phyloP scores from a whole-genome alignment of 2,329 filamentous ascomycete genomes.

The Myriosclerotinia scirpicola region DNA sequence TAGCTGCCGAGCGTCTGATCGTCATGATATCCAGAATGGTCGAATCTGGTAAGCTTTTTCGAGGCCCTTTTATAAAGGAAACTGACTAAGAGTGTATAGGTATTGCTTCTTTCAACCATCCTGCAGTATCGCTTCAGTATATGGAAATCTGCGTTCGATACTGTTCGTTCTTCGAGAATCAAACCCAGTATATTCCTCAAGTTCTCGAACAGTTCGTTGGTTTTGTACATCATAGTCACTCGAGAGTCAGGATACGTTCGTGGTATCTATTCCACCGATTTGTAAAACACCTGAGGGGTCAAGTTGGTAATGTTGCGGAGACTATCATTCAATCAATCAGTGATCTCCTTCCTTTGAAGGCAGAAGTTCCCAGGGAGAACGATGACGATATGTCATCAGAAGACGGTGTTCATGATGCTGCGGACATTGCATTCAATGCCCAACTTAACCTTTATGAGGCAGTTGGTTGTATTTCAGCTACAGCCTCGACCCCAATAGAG shows the following conservation, averaged over 20 bases:
- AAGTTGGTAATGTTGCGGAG: conserved; percentile 86
- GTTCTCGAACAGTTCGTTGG: conserved; percentile 90
- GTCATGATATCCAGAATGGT: conserved; percentile 97
- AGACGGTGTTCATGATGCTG: conserved; percentile 84
- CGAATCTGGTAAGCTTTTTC: conserved; percentile 68
- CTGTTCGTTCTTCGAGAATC: conserved; percentile 85
- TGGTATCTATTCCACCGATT: conserved; percentile 97
- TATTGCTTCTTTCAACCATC: conserved; percentile 82
- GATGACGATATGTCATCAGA: conserved; percentile 93
- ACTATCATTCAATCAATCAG: conserved; percentile 87
- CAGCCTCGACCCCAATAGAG: conserved; percentile 70
- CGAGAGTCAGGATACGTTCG: conserved; percentile 83
- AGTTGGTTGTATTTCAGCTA: conserved; percentile 88
- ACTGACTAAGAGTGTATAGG: conserved; percentile 51
- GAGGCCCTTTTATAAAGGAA: conserved; percentile 18
- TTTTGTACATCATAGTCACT: conserved; percentile 82
- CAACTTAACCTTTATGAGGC: conserved; percentile 95
- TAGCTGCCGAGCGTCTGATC: conserved; percentile 77
- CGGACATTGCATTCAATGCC: conserved; percentile 86
- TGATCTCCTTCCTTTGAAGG: conserved; percentile 86
- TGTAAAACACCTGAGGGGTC: conserved; percentile 79
- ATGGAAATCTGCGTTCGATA: conserved; percentile 99
- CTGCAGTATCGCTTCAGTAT: conserved; percentile 89
- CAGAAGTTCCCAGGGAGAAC: conserved; percentile 76
- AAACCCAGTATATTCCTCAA: conserved; percentile 76